Evolutionary conservation across 2,329 filamentous ascomycete genomes (phyloP).

Genomic region (Colletotrichum incanum): DNA sequence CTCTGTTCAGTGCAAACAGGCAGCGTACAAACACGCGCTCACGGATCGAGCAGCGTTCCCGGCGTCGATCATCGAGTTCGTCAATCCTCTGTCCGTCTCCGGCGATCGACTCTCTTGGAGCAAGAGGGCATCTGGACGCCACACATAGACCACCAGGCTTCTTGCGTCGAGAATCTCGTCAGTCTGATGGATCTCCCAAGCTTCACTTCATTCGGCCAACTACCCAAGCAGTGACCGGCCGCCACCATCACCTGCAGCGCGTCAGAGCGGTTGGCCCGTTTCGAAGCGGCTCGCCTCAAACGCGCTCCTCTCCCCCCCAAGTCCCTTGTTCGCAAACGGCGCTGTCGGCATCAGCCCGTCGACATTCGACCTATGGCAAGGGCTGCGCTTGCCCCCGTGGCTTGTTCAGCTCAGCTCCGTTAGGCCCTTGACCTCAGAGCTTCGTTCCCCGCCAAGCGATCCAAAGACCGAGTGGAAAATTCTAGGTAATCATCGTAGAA

Average conservation of each 20-base stretch:
- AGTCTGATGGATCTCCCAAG: neutral
- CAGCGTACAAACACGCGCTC: neutral
- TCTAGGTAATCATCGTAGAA: slow-evolving; percentile 15
- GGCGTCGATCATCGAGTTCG: slow-evolving; percentile 13
- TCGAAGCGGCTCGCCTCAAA: slow-evolving; percentile 28
- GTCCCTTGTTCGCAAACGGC: slow-evolving; percentile 33
- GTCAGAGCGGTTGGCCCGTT: slow-evolving; percentile 33
- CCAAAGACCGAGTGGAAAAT: neutral
- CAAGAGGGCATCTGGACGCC: neutral
- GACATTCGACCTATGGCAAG: slow-evolving; percentile 10
- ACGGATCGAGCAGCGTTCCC: slow-evolving; percentile 34
- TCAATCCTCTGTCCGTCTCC: slow-evolving; percentile 25
- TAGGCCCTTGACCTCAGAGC: neutral
- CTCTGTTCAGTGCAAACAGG: neutral
- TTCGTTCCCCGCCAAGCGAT: neutral
- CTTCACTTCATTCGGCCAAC: slow-evolving; percentile 12
- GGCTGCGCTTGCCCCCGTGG: slow-evolving; percentile 8
- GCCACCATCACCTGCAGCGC: neutral
- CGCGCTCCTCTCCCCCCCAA: slow-evolving; percentile 17
- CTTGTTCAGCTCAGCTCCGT: slow-evolving; percentile 9
- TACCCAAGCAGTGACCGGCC: slow-evolving; percentile 7
- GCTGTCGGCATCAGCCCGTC: slow-evolving; percentile 10
- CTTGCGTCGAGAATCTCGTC: neutral
- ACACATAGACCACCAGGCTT: neutral
- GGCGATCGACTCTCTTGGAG: slow-evolving; percentile 9